These are phyloP conservation scores for Cyphellophora attinorum DNA, from an alignment of 2,329 filamentous ascomycete species.

Conservation along the genomic window DNA sequence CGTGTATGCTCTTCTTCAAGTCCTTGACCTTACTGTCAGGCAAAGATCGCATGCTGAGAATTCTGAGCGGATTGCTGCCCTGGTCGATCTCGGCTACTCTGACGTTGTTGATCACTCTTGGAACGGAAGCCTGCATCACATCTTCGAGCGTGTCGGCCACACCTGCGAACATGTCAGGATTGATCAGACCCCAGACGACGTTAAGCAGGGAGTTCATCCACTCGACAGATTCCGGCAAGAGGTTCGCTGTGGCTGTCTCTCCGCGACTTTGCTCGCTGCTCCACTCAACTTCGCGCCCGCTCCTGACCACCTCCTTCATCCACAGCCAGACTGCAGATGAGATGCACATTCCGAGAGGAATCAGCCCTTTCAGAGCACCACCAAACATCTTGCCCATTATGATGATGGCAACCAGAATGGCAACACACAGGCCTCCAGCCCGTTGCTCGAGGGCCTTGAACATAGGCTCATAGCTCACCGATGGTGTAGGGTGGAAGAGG, in stretches of 20 bases:
- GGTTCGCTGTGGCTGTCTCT: slow-evolving; percentile 72
- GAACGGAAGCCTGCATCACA: slow-evolving; percentile 93
- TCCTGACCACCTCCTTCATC: slow-evolving; percentile 77
- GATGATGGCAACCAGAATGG: slow-evolving; percentile 63
- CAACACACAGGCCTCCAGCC: slow-evolving; percentile 60
- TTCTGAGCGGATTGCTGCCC: slow-evolving; percentile 79
- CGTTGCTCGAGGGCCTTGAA: slow-evolving; percentile 66
- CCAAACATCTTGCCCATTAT: slow-evolving; percentile 72
- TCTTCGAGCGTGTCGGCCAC: slow-evolving; percentile 91
- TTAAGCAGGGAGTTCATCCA: slow-evolving; percentile 90
- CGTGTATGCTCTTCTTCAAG: slow-evolving; percentile 70
- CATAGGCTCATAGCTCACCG: slow-evolving; percentile 82
- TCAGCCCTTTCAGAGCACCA: slow-evolving; percentile 63
- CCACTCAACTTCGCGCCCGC: slow-evolving; percentile 80
- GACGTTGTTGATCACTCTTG: slow-evolving; percentile 84
- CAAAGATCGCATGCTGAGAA: slow-evolving; percentile 76
- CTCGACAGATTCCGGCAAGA: slow-evolving; percentile 86
- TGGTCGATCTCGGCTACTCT: slow-evolving; percentile 92
- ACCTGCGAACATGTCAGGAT: slow-evolving; percentile 88
- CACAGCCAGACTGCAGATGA: slow-evolving; percentile 75
- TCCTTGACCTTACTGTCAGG: slow-evolving; percentile 74
- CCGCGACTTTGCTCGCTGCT: slow-evolving; percentile 75
- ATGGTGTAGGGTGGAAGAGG: slow-evolving; percentile 88
- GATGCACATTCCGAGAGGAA: slow-evolving; percentile 63
- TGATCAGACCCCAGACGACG: slow-evolving; percentile 82